Conservation (phyloP, 441 rosid species). For the Croton laevigatus region DNA sequence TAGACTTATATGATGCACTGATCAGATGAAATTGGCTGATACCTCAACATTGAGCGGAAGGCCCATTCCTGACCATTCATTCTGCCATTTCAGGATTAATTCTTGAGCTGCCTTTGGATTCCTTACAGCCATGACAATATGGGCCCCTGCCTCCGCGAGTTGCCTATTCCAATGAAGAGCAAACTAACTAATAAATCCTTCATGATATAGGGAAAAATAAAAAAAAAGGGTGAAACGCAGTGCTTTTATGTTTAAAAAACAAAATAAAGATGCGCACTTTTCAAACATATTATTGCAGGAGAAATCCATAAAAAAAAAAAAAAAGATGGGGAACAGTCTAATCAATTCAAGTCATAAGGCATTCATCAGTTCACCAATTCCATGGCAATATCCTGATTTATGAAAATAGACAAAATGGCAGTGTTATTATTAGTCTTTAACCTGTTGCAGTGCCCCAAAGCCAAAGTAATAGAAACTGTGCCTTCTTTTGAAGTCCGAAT, state of each 20-base stretch:
- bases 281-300: background rate
- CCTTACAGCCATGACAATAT: constrained; percentile 96
- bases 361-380: background rate
- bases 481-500: background rate
- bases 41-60: constrained; percentile 87
- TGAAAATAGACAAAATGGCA: background rate
- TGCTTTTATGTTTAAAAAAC: background rate
- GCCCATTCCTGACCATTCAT: constrained; percentile 62
- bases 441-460: background rate
- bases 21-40: background rate
- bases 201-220: background rate
- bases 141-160: constrained; percentile 97
- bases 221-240: background rate
- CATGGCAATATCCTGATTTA: background rate
- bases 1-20: background rate
- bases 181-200: background rate
- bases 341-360: background rate
- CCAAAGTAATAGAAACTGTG: background rate
- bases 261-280: background rate
- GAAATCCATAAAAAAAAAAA: background rate
- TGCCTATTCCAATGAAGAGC: constrained; percentile 42
- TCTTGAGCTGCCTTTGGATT: constrained; percentile 71
- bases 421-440: background rate
- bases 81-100: constrained; percentile 80
- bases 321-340: background rate